Percentiles rank a stretch among this genome's conserved stretches.
Conservation (phyloP, 2,329 filamentous ascomycete genomes). For the Aureobasidium sp. region DNA sequence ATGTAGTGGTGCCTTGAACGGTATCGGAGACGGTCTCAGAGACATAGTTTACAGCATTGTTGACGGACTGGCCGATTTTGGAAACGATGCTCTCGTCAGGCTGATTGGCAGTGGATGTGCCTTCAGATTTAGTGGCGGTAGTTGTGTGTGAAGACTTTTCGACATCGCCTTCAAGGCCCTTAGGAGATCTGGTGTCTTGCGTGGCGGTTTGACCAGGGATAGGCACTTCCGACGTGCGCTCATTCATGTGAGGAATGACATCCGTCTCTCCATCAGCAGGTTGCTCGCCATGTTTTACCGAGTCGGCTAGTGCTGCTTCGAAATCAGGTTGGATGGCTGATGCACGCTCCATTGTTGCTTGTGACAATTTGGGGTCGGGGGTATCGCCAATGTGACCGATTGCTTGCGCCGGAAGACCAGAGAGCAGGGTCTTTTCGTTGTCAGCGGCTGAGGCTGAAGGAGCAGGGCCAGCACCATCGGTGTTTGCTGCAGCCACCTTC, state of each 20-base stretch:
- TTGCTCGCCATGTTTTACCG: background rate
- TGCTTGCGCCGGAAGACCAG: slow-evolving; percentile 13
- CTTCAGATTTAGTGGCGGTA: background rate
- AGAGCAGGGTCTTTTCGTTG: slow-evolving; percentile 5
- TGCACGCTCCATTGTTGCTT: slow-evolving; percentile 14
- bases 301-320: slow-evolving; percentile 14
- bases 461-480: slow-evolving; percentile 18
- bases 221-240: slow-evolving; percentile 1
- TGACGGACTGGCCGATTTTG: slow-evolving; percentile 5
- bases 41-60: slow-evolving; percentile 4
- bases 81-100: background rate
- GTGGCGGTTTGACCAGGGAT: slow-evolving; percentile 4
- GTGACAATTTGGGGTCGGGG: slow-evolving; percentile 14
- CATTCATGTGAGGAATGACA: slow-evolving; percentile 15
- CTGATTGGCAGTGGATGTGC: background rate
- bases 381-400: slow-evolving; percentile 18
- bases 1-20: background rate
- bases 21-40: background rate
- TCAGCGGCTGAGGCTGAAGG: slow-evolving; percentile 3
- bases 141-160: background rate
- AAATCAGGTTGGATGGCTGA: slow-evolving; percentile 14
- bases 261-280: slow-evolving; percentile 3
- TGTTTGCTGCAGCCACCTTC: slow-evolving; percentile 20
- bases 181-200: background rate
- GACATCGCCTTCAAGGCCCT: background rate